Conservation (phyloP, 345 rosid species). For the Balakata baccata region DNA sequence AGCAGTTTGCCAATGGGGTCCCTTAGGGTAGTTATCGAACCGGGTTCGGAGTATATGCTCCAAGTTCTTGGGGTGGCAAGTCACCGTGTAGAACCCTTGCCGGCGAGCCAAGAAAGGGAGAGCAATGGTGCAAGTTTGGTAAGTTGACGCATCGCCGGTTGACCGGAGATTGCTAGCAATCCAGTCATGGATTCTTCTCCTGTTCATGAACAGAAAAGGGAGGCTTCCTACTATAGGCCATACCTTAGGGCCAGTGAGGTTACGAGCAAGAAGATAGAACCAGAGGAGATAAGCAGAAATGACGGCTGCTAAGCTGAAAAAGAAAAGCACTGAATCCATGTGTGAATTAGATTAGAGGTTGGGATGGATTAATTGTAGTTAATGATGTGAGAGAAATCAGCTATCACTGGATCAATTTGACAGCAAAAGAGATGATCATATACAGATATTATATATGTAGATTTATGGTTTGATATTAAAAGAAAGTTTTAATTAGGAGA, state of each 20-base stretch:
- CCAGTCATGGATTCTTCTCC: slow-evolving; percentile 71
- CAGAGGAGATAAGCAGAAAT: slow-evolving; percentile 56
- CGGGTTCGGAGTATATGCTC: slow-evolving; percentile 76
- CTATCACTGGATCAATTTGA: neutral
- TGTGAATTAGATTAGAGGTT: neutral
- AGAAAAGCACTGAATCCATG: slow-evolving; percentile 48
- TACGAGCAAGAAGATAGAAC: slow-evolving; percentile 64
- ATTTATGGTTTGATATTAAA: slow-evolving; percentile 16
- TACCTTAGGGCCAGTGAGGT: slow-evolving; percentile 62
- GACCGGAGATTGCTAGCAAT: slow-evolving; percentile 64
- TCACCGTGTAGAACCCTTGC: slow-evolving; percentile 82
- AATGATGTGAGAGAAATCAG: neutral
- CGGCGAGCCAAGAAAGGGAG: slow-evolving; percentile 65
- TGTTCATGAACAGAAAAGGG: slow-evolving; percentile 56
- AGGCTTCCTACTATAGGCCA: slow-evolving; percentile 78
- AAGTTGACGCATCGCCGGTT: slow-evolving; percentile 60
- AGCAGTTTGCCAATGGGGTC: slow-evolving; percentile 71
- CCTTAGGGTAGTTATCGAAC: slow-evolving; percentile 91
- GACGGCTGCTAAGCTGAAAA: slow-evolving; percentile 33
- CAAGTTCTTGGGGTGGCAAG: slow-evolving; percentile 83
- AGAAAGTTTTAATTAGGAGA: slow-evolving; percentile 50
- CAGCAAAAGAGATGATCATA: neutral
- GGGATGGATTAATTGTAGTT: neutral
- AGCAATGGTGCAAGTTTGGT: slow-evolving; percentile 71
- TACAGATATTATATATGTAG: slow-evolving; percentile 22